A percentile compares a stretch with the other conserved stretches of the same genome.
phyloP scores from a whole-genome alignment of 208 protist genomes.

The Porcisia hertigi region DNA sequence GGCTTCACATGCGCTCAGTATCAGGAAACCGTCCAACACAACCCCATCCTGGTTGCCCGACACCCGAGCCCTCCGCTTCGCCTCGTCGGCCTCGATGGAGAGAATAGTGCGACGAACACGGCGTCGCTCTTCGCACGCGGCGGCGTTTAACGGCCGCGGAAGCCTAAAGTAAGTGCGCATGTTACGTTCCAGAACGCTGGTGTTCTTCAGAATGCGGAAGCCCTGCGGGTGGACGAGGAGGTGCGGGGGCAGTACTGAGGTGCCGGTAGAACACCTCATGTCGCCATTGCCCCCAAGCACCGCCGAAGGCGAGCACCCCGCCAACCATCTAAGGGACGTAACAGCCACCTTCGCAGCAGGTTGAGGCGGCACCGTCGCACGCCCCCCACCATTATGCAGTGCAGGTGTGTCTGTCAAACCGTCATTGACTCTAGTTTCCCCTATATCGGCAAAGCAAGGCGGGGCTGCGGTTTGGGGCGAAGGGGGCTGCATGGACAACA shows the following conservation, averaged over 20 bases:
- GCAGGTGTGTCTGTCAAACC: background rate
- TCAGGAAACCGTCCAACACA: conserved; percentile 79
- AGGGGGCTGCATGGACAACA: background rate
- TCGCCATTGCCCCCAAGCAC: background rate
- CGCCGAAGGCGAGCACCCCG: conserved; percentile 2
- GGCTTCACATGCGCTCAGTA: conserved; percentile 63
- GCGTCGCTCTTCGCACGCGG: conserved; percentile 43
- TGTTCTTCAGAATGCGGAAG: conserved; percentile 82
- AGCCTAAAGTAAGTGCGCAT: conserved; percentile 90
- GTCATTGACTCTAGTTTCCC: background rate
- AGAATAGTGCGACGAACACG: conserved; percentile 46
- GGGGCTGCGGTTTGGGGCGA: background rate
- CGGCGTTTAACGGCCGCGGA: conserved; percentile 58
- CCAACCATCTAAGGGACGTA: no score
- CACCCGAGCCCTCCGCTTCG: conserved; percentile 32
- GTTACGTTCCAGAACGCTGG: conserved; percentile 74
- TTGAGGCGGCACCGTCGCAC: background rate
- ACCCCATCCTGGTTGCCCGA: conserved; percentile 39
- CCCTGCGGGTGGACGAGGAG: conserved; percentile 80
- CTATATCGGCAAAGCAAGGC: background rate
- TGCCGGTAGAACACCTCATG: background rate
- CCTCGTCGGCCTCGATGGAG: conserved; percentile 47
- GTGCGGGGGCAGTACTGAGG: conserved; percentile 8
- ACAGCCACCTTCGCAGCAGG: background rate
- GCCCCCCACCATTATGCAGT: background rate